Conservation (phyloP, 352 stramenopile genomes). For the Pythium oligandrum region DNA sequence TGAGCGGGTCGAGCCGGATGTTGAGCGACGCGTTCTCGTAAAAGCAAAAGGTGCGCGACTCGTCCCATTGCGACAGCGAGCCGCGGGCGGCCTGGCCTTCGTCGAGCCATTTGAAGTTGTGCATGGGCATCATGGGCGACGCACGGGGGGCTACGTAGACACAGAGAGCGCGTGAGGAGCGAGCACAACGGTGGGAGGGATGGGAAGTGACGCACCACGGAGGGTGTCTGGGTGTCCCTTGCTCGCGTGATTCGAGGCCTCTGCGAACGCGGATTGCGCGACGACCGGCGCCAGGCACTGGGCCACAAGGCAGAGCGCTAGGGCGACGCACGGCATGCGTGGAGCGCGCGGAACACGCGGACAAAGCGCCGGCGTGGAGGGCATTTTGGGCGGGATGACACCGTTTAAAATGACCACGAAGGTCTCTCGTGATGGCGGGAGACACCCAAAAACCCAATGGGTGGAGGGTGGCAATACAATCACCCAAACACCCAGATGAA, state of each 20-base stretch:
- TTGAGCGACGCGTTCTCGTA: slow-evolving; percentile 68
- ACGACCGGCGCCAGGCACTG: slow-evolving; percentile 3
- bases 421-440: slow-evolving; percentile 1
- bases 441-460: slow-evolving; percentile 8
- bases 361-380: slow-evolving; percentile 10
- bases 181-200: slow-evolving; percentile 5
- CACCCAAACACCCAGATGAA: slow-evolving; percentile 6
- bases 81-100: slow-evolving; percentile 31
- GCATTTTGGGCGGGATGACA: background rate
- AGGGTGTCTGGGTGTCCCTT: slow-evolving; percentile 1
- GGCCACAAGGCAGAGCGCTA: slow-evolving; percentile 1
- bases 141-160: background rate
- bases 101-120: slow-evolving; percentile 44
- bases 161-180: background rate
- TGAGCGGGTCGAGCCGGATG: slow-evolving; percentile 63
- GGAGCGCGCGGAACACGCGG: background rate
- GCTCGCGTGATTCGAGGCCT: background rate
- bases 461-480: background rate
- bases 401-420: background rate
- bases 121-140: slow-evolving; percentile 4
- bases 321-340: background rate
- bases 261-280: slow-evolving; percentile 5
- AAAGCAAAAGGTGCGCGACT: slow-evolving; percentile 73
- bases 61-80: slow-evolving; percentile 46
- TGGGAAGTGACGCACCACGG: background rate